A percentile compares a stretch with the other conserved stretches of the same genome.
Conservation (phyloP, 345 rosid genomes). For the Schrenkiella parvula region DNA sequence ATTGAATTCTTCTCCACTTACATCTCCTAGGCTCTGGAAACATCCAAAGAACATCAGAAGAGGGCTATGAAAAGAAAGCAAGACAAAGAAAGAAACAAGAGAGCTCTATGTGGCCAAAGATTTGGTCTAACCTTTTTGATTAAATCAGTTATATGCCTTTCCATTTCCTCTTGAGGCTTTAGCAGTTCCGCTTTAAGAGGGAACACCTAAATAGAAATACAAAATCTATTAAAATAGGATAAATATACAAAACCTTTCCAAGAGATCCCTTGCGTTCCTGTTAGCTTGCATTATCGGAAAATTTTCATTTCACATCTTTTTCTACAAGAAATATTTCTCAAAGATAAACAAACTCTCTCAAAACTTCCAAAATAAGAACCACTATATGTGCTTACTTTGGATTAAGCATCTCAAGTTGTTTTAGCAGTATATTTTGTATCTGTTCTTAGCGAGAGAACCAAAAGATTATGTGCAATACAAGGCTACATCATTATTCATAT, state of each 20-base stretch:
- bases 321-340: background rate
- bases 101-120: background rate
- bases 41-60: constrained; percentile 1
- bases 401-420: background rate
- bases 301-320: background rate
- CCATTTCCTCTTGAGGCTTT: constrained; percentile 95
- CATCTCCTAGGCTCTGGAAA: constrained; percentile 75
- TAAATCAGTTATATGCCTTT: constrained; percentile 78
- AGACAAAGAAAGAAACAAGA: background rate
- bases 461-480: background rate
- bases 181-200: constrained; percentile 78
- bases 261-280: background rate
- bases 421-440: background rate
- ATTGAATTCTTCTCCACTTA: constrained; percentile 80
- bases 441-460: background rate
- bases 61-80: background rate
- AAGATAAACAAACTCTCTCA: background rate
- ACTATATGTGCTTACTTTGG: background rate
- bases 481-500: background rate
- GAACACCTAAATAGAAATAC: constrained; percentile 54
- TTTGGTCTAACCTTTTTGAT: constrained; percentile 59
- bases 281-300: background rate
- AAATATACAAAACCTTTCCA: constrained; percentile 1
- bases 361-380: background rate
- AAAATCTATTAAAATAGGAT: background rate